Conservation (phyloP, 129 eudicot species). For the Flaveria robusta region DNA sequence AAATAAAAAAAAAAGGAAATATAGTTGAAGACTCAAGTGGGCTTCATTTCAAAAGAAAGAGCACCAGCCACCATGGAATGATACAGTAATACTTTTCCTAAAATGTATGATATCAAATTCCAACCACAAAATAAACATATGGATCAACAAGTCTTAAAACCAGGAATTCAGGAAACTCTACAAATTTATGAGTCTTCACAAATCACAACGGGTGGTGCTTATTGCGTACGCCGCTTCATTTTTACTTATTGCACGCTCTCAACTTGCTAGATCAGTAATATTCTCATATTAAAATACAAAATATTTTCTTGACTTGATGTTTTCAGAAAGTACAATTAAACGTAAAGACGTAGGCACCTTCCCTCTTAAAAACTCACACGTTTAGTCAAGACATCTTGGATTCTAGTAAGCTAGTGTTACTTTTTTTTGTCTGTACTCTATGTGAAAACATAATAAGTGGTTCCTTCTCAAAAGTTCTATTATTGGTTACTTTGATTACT, state of each 20-base stretch:
- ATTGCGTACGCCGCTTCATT: too few relatives aligned
- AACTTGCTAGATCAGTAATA: too few relatives aligned
- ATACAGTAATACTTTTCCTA: not conserved
- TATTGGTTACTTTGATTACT: slow-evolving; percentile 6
- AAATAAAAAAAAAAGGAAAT: not conserved
- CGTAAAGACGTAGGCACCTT: too few relatives aligned
- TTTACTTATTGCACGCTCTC: too few relatives aligned
- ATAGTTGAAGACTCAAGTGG: slow-evolving; percentile 14
- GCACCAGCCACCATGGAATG: slow-evolving; percentile 9
- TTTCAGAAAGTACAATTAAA: too few relatives aligned
- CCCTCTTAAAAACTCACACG: not conserved
- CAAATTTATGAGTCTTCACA: not conserved
- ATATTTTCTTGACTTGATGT: too few relatives aligned
- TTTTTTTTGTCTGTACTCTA: not conserved
- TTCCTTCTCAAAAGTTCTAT: slow-evolving; percentile 12
- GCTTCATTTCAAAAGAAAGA: slow-evolving; percentile 9
- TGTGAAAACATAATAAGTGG: slow-evolving; percentile 22
- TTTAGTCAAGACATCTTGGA: slow-evolving; percentile 1
- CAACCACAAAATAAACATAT: slow-evolving; percentile 21
- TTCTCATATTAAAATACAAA: too few relatives aligned
- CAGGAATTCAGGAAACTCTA: not conserved
- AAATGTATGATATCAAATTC: not conserved
- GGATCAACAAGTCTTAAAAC: slow-evolving; percentile 3
- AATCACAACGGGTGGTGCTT: too few relatives aligned
- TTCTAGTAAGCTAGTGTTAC: not conserved